Evolutionary conservation across 306 rosid genomes (phyloP).

Genomic region (Rubus idaeus): DNA sequence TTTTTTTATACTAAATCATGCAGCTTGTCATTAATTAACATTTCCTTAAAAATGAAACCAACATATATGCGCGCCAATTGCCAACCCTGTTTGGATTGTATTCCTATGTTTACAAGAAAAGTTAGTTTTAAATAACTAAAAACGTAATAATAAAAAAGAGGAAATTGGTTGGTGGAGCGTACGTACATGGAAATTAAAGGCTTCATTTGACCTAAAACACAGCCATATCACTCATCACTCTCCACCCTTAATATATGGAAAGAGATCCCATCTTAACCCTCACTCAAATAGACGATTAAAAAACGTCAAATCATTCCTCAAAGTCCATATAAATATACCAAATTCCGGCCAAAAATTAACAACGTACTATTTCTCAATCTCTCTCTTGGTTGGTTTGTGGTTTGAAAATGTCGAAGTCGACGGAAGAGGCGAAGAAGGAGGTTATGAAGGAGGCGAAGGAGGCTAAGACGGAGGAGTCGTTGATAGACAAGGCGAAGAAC

Average conservation of each 20-base stretch:
- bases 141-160: conserved; percentile 1
- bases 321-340: not conserved
- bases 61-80: not conserved
- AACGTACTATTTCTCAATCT: not conserved
- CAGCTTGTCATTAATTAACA: not conserved
- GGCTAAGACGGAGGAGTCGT: not conserved
- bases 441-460: not conserved
- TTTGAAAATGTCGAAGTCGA: not conserved
- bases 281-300: not conserved
- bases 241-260: not conserved
- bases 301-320: not conserved
- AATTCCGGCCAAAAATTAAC: not conserved
- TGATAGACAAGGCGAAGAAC: conserved; percentile 62
- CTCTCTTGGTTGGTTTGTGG: not conserved
- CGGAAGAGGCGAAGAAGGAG: not conserved
- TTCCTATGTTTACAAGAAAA: not conserved
- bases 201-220: conserved; percentile 14
- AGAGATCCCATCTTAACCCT: conserved; percentile 1
- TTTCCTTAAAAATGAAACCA: not conserved
- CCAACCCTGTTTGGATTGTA: not conserved
- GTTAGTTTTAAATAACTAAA: not conserved
- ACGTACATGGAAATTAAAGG: not conserved
- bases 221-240: conserved; percentile 7
- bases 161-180: conserved; percentile 10
- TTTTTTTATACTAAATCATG: not conserved